Conservation (phyloP, 106 monocot genomes). For the Cymbidium sinense region DNA sequence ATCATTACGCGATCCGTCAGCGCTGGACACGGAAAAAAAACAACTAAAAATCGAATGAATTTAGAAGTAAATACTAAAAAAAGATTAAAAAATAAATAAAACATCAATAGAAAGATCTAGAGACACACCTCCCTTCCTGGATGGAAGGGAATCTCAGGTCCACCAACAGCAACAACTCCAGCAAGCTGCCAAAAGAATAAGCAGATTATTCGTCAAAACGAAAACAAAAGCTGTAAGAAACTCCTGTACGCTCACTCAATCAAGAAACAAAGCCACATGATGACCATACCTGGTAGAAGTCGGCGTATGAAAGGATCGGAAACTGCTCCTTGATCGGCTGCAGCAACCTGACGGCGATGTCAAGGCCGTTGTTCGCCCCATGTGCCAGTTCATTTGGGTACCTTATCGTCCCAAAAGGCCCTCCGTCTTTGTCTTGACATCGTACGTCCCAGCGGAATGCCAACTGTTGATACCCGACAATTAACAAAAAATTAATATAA, state of each 20-base stretch:
- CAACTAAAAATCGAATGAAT: too few species aligned
- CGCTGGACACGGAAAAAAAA: too few species aligned
- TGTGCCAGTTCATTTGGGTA: slow-evolving; percentile 51
- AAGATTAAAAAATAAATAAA: not conserved
- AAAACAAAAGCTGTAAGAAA: not conserved
- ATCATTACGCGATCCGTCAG: too few species aligned
- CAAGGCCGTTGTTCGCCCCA: slow-evolving; percentile 76
- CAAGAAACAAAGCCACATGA: not conserved
- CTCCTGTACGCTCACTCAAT: not conserved
- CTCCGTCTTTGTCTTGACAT: slow-evolving; percentile 67
- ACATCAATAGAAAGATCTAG: not conserved
- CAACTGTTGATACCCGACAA: slow-evolving; percentile 36
- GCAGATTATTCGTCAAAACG: not conserved
- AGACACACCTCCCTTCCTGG: slow-evolving; percentile 51
- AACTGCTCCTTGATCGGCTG: slow-evolving; percentile 95
- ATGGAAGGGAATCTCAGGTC: slow-evolving; percentile 67
- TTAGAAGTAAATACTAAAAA: not conserved
- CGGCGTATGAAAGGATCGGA: slow-evolving; percentile 75
- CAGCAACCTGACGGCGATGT: slow-evolving; percentile 68
- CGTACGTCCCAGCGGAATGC: slow-evolving; percentile 98
- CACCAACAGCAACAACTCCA: slow-evolving; percentile 74
- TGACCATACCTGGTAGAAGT: slow-evolving; percentile 73
- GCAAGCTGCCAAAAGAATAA: slow-evolving; percentile 33
- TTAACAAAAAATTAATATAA: not conserved
- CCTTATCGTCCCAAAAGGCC: slow-evolving; percentile 91